Evolutionary conservation across 2,329 filamentous ascomycete genomes (phyloP), one percentile per base, ranked within the genome.

Genomic region (Stemphylium vesicarium): DNA sequence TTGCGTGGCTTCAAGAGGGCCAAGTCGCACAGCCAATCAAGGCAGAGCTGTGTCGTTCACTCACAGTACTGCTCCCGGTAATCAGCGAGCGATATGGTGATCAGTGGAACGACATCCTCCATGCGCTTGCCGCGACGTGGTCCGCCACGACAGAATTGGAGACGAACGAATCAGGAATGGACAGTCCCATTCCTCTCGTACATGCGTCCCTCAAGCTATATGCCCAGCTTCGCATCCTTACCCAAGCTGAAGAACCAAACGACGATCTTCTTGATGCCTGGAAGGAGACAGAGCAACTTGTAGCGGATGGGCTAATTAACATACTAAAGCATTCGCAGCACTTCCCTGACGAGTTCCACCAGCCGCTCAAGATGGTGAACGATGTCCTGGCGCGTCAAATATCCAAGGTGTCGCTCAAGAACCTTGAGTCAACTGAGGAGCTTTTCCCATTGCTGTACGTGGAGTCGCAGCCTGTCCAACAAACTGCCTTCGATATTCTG

Each of bases 1-100:
- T 90, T 0, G 83, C 85, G 8, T 93, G 90, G 85, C 78, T 93
- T 0, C 83, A 88, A 12, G 80, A 80, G 0, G 71, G 78, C 0
- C 76, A 81, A 13, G 75, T 50, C 59, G 84, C n/a, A 71, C 78
- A 56, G 70, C 81, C 26, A 77, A 85, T 77, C 75, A 82, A 59
- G 84, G 86, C 70, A 77, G 87, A 65, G 81, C 80, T 56, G 68
- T 91, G 48, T 78, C 84, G 73, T 55, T 72, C 78, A 5, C 65
- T 88, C 43, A 71, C 75, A 2, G 76, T 80, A 3, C 78, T 96
- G 3, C 75, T 97, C 0, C 90, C 91, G 2, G 84, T 84, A 36
- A 88, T 97, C 64, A 84, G 86, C 54, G 89, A 92, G 41, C 86
- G 96, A 1, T 97, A 96, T 66, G 95, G 94, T 0, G 85, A 90